Evolutionary conservation across 2,329 filamentous ascomycete species (phyloP).

Genomic region (Diaporthe aspalathi): DNA sequence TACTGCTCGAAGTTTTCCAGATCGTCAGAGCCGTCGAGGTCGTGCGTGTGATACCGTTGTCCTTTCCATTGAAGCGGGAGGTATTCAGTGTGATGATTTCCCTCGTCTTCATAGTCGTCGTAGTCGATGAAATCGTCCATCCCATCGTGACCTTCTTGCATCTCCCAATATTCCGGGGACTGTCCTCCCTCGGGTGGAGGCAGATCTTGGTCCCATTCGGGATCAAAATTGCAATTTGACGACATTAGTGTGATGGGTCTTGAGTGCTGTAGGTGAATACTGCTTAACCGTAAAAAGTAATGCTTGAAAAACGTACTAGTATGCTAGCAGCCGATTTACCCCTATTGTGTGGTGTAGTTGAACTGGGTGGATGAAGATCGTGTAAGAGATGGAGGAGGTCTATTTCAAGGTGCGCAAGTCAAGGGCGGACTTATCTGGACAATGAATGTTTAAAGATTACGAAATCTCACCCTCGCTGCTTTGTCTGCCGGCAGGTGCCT

Average conservation of each 20-base stretch:
- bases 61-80: neutral
- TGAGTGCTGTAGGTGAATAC: neutral
- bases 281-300: too few relatives aligned
- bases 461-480: neutral
- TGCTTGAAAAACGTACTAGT: too few relatives aligned
- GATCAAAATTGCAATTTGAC: neutral
- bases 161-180: neutral
- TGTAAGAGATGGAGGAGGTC: neutral
- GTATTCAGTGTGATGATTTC: neutral
- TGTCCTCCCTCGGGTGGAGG: too few relatives aligned
- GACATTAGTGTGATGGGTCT: neutral
- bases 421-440: neutral
- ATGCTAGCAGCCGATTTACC: too few relatives aligned
- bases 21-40: neutral
- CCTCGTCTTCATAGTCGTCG: neutral
- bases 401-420: fast-evolving
- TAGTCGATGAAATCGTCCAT: neutral
- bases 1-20: conserved; percentile 3
- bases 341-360: too few relatives aligned
- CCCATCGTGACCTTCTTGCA: fast-evolving
- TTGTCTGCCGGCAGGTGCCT: fast-evolving
- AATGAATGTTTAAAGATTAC: neutral
- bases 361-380: neutral
- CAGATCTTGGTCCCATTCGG: neutral
- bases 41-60: neutral